phyloP scores from a whole-genome alignment of 2,329 filamentous ascomycete genomes.

The Epichloe scottii region DNA sequence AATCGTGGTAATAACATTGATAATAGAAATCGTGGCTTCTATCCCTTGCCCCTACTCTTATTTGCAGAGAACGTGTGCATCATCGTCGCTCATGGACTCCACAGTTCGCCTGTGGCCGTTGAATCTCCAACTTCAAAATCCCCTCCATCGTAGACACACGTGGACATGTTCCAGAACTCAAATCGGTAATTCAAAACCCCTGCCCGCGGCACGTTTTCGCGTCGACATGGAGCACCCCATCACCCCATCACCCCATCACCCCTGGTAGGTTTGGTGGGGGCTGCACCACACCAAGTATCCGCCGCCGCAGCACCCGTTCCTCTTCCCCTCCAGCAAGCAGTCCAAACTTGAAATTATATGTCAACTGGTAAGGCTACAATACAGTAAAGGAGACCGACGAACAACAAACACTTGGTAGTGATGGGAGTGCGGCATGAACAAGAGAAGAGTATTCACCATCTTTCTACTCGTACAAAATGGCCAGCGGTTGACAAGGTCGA shows the following conservation, averaged over 20 bases:
- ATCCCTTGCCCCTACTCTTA: background rate
- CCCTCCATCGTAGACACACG: background rate
- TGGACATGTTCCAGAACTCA: background rate
- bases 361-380: too few relatives aligned
- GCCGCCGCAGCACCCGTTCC: too few relatives aligned
- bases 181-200: background rate
- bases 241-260: too few relatives aligned
- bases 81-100: background rate
- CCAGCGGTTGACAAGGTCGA: background rate
- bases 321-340: too few relatives aligned
- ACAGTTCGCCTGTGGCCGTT: background rate
- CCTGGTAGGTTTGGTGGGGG: too few relatives aligned
- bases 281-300: too few relatives aligned
- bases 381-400: too few relatives aligned
- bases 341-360: too few relatives aligned
- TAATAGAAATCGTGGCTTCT: background rate
- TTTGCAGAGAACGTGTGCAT: too few relatives aligned
- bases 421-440: background rate
- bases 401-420: too few relatives aligned
- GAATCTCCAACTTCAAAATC: background rate
- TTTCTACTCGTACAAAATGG: background rate
- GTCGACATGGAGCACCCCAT: too few relatives aligned
- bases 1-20: too few relatives aligned
- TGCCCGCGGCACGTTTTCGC: background rate
- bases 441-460: background rate